phyloP scores from a whole-genome alignment of 495 filamentous ascomycete genomes.

The Aspergillus panamensis region DNA sequence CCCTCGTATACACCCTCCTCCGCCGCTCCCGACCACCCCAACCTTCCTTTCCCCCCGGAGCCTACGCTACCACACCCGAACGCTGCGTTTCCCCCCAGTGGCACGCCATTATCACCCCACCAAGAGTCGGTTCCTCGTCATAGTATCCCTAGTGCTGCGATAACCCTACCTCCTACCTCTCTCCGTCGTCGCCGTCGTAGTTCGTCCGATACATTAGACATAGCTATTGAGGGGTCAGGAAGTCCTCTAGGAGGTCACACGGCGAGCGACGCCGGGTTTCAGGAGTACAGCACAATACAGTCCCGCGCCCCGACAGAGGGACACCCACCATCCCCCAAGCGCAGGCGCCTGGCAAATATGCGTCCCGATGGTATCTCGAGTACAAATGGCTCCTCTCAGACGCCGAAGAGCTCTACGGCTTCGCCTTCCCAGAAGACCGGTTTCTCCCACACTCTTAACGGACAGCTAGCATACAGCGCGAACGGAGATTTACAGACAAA shows the following conservation, averaged over 20 bases:
- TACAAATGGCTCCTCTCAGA: slow-evolving; percentile 47
- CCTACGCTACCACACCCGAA: slow-evolving; percentile 21
- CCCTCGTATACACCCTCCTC: slow-evolving; percentile 46
- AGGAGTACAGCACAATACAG: slow-evolving; percentile 24
- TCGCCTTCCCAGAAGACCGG: slow-evolving; percentile 40
- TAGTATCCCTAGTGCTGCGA: slow-evolving; percentile 12
- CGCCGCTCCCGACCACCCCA: slow-evolving; percentile 59
- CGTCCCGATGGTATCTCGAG: slow-evolving; percentile 52
- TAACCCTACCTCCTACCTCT: slow-evolving; percentile 10
- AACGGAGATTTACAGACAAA: slow-evolving; percentile 49
- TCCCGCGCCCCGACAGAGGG: slow-evolving; percentile 31
- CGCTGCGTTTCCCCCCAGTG: slow-evolving; percentile 19
- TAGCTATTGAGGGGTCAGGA: slow-evolving; percentile 21
- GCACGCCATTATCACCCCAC: slow-evolving; percentile 11
- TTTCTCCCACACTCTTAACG: slow-evolving; percentile 45
- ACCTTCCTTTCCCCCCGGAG: slow-evolving; percentile 39
- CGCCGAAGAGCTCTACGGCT: slow-evolving; percentile 44
- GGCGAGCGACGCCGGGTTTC: slow-evolving; percentile 30
- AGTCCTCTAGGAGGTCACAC: slow-evolving; percentile 23
- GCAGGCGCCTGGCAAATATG: slow-evolving; percentile 61
- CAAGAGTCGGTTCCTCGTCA: slow-evolving; percentile 16
- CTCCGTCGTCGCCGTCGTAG: slow-evolving; percentile 34
- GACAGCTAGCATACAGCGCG: slow-evolving; percentile 36
- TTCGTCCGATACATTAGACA: slow-evolving; percentile 24
- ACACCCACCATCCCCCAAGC: slow-evolving; percentile 52